Percentiles rank a stretch among this genome's conserved stretches.
These are phyloP conservation scores for Epichloe brachyelytri DNA, from an alignment of 2,329 filamentous ascomycete species.

Conservation along the genomic window DNA sequence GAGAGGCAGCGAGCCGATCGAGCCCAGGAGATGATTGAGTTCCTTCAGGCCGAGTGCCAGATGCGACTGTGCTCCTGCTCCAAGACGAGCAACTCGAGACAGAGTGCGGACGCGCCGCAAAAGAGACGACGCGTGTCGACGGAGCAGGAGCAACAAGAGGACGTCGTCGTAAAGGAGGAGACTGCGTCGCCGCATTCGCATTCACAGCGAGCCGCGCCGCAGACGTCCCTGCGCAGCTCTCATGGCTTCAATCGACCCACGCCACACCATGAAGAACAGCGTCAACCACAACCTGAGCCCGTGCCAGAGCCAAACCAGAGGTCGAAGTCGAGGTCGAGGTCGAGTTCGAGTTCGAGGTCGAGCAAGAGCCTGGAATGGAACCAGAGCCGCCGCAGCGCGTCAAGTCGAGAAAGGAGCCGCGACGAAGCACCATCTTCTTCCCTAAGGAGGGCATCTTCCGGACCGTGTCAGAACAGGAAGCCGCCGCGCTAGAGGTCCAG, in stretches of 20 bases:
- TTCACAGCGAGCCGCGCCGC: conserved; percentile 5
- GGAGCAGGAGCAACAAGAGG: conserved; percentile 1
- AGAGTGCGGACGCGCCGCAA: conserved; percentile 8
- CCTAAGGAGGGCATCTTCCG: conserved; percentile 52
- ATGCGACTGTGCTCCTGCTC: conserved; percentile 53
- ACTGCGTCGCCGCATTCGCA: conserved; percentile 23
- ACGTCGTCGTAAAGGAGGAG: conserved; percentile 10
- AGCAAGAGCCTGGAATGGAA: conserved; percentile 13
- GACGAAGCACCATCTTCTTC: conserved; percentile 43
- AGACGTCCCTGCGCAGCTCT: neutral
- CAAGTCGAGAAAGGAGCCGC: conserved; percentile 26
- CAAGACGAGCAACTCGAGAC: conserved; percentile 17
- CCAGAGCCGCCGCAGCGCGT: conserved; percentile 5
- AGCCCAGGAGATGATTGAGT: conserved; percentile 61
- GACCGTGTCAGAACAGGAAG: conserved; percentile 42
- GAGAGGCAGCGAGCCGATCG: conserved; percentile 52
- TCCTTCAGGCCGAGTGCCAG: conserved; percentile 61
- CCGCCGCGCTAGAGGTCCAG: conserved; percentile 28
- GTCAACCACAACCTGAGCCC: neutral
- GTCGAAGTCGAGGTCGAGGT: conserved; percentile 4
- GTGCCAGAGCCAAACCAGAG: neutral
- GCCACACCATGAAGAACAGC: neutral
- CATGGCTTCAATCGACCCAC: neutral
- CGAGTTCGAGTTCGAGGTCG: conserved; percentile 14
- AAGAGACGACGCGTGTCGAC: conserved; percentile 9